Base-by-base conservation (phyloP, 495 filamentous ascomycete genomes). In the Arthonia radiata region DNA sequence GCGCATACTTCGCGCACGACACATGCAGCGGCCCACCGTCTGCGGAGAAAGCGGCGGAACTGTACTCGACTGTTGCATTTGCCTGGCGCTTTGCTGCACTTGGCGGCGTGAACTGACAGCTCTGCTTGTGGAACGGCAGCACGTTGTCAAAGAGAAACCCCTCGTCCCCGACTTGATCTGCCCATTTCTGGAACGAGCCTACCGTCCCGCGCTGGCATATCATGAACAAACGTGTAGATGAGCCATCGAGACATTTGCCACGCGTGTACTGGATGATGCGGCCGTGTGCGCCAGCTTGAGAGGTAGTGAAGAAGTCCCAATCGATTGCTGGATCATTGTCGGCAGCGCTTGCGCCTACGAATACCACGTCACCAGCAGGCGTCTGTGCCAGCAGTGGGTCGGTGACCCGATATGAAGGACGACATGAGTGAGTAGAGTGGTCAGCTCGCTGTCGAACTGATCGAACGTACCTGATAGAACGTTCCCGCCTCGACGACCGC, bases 91-190 rank as follows among this genome's bases (percentile, higher is more conserved):
- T 17, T 0, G 31, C 28, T 5, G 12, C 23, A 17, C 61, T 43
- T 0, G 66, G 67, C 0, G 56, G 43, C 0, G 61, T 65, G 38
- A 67, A 64, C 1, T 49, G 32, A 0, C 51, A 28, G 25, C 51
- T 59, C 24, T 57, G 58, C 32, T 67, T 41, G 31, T 57, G 72
- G 32, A 52, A 65, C 0, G 61, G 60, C 0, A 66, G 43, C 0
- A 64, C 30, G 4, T 55, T 46, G 5, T 61, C 49, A 17, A 48
- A 73, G 3, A 42, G 44, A 33, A 62, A 76, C 28, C 46, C 54
- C 2, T 50, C 25, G 34, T 72, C 67, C 21, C 56, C 53, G 4
- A 71, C 62, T 0, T 27, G 21, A 15, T 63, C 52, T 0, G 66
- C 67, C 67, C 66, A 73, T 32, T 43, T 35, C 8, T 62, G 40